Conservation (phyloP, 768 basidiomycete genomes). For the Exsudoporus frostii region DNA sequence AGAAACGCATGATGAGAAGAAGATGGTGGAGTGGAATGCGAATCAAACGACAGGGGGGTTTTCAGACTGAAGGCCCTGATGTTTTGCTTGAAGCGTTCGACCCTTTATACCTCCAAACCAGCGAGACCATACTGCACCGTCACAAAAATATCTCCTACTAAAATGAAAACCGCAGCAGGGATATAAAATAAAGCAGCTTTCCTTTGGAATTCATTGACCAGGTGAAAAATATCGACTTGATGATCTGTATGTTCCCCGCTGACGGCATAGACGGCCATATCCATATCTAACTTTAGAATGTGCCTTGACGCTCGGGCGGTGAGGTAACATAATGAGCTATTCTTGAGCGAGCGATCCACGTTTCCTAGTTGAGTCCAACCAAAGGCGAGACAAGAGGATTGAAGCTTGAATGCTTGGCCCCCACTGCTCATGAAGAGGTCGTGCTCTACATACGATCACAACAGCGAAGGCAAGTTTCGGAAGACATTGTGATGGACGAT, state of each 20-base stretch:
- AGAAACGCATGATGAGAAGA: constrained; percentile 8
- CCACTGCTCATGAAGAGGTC: no score
- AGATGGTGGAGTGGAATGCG: not conserved
- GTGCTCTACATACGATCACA: no score
- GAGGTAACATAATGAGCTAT: no score
- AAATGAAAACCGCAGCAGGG: not conserved
- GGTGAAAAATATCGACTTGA: not conserved
- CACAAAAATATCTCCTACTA: not conserved
- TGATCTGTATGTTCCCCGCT: not conserved
- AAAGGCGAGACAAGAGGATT: no score
- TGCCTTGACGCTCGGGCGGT: no score
- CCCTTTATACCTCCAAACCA: not conserved
- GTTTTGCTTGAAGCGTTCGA: not conserved
- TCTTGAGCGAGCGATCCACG: no score
- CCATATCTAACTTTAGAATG: no score
- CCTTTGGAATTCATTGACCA: not conserved
- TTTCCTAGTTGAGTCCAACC: no score
- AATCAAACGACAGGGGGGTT: not conserved
- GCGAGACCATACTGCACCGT: not conserved
- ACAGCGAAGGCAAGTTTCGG: no score
- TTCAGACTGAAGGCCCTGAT: not conserved
- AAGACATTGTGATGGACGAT: no score
- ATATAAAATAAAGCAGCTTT: not conserved
- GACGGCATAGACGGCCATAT: no score
- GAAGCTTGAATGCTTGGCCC: no score